Evolutionary conservation across 805 yeast genomes (phyloP), one percentile per base, ranked within the genome.

Genomic region (Candida yuanshanica): DNA sequence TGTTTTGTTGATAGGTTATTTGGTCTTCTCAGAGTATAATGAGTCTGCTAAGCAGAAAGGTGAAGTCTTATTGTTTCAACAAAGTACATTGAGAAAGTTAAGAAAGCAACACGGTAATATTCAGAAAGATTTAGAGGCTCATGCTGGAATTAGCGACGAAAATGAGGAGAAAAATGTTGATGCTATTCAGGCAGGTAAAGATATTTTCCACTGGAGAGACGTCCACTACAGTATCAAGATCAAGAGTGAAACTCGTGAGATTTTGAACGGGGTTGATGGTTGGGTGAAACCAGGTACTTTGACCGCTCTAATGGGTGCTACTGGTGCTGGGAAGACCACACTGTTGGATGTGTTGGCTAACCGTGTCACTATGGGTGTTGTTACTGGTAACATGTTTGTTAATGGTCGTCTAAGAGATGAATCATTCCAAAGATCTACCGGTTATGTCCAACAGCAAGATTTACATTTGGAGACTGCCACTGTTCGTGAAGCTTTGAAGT

Each of bases 261-360:
- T 83, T 45, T 63, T 83, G 53, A 68, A 70, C 47, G 72, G 75
- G 45, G 85, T 84, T 42, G 86, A 81, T 57, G 93, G 91, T 37
- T 83, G 86, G 84, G 89, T 83, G 35, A 81, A 81, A 56, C 90
- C 91, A 10, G 90, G 90, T 49, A 82, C 88, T 37, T 65, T 84
- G 57, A 84, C 91, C 38, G 93, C 93, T 6, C 62, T 79, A 37
- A 78, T 79, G 84, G 86, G 88, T 52, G 80, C 82, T 20, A 79
- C 88, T 31, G 89, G 89, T 65, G 89, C 90, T 45, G 90, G 90
- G 70, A 82, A 82, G 58, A 83, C 90, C 18, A 83, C 89, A 7
- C 65, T 82, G 46, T 67, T 82, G 53, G 83, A 83, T 65, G 79
- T 81, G 54, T 69, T 83, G 54, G 83, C 87, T 31, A 81, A 79